Conservation (phyloP, 2,329 filamentous ascomycete genomes). For the Coniochaeta prunicola region DNA sequence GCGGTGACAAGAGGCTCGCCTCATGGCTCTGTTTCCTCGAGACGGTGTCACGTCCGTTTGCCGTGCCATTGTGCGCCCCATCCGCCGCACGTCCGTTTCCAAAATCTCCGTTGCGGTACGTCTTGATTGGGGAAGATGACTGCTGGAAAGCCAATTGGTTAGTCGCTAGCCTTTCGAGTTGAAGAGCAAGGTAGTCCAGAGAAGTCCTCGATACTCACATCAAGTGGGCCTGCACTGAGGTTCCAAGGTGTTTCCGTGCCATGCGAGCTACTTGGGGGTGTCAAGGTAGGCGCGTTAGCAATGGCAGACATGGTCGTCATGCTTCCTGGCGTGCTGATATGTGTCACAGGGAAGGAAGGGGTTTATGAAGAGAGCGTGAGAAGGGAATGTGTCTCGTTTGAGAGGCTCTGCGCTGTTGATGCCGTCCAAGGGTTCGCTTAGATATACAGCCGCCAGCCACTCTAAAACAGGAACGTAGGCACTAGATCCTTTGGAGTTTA, state of each 20-base stretch:
- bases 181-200: not conserved
- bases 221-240: conserved; percentile 2
- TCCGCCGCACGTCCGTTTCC: conserved; percentile 4
- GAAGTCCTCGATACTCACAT: conserved; percentile 10
- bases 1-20: conserved; percentile 7
- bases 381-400: not conserved
- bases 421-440: not conserved
- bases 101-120: conserved; percentile 4
- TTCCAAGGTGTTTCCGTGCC: conserved; percentile 8
- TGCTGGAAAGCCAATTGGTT: not conserved
- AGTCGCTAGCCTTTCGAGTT: not conserved
- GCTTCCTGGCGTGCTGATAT: not conserved
- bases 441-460: not conserved
- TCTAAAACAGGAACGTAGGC: not conserved
- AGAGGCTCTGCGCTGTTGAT: not conserved
- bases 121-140: not conserved
- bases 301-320: conserved; percentile 1
- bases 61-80: not conserved
- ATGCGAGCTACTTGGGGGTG: conserved; percentile 1
- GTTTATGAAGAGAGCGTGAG: not conserved
- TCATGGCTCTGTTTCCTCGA: conserved; percentile 6
- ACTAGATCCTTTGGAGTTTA: not conserved
- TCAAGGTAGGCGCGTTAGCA: not conserved
- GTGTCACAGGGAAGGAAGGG: not conserved
- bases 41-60: not conserved